These are phyloP conservation scores for Erodium chrysanthum DNA, from an alignment of 441 rosid species.

Conservation along the genomic window DNA sequence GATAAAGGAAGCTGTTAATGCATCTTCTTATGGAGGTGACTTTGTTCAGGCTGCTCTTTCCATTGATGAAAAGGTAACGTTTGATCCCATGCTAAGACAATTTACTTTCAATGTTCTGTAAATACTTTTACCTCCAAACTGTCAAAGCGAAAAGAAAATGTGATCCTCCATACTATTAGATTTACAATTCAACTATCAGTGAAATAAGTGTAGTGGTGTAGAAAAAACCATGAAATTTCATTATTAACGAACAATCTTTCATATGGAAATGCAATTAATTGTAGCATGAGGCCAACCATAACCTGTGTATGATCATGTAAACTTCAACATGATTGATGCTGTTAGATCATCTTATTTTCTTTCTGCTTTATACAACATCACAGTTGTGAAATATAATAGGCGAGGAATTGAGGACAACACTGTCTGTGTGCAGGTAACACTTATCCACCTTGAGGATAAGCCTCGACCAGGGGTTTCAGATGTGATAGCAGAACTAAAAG, in stretches of 20 bases:
- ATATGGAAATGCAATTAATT: neutral
- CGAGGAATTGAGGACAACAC: neutral
- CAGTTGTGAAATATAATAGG: neutral
- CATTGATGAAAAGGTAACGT: constrained; percentile 61
- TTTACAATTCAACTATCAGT: neutral
- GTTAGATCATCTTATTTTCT: neutral
- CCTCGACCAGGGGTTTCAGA: constrained; percentile 70
- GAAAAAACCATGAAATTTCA: neutral
- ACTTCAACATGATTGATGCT: neutral
- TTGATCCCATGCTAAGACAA: neutral
- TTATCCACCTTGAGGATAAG: constrained; percentile 87
- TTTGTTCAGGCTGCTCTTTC: constrained; percentile 88
- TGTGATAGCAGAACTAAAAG: constrained; percentile 52
- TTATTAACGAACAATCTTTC: neutral
- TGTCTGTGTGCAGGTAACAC: constrained; percentile 42
- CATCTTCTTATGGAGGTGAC: constrained; percentile 63
- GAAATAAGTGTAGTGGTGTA: neutral
- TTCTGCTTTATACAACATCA: constrained; percentile 1
- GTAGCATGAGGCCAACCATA: neutral
- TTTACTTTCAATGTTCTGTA: neutral
- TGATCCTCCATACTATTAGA: neutral
- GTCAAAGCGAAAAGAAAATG: neutral
- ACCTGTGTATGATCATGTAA: neutral
- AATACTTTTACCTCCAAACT: neutral
- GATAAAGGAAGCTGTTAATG: constrained; percentile 62